Base-by-base conservation (phyloP, 1,284 basidiomycete genomes). In the Pseudozyma thailandica region DNA sequence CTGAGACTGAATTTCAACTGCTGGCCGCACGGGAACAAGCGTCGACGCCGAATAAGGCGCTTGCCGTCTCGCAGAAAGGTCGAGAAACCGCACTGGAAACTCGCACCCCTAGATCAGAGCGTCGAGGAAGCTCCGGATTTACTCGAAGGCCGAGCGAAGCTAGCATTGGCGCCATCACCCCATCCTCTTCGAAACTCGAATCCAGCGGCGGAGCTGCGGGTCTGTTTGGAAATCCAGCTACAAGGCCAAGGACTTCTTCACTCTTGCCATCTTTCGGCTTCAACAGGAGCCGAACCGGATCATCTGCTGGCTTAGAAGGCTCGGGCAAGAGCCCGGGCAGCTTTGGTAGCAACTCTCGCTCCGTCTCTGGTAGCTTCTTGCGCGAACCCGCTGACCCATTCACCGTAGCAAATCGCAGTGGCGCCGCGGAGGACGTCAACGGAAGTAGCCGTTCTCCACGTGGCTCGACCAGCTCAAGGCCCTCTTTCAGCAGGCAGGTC, bases 191-290 rank as follows among this genome's bases (percentile, higher is more conserved):
- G 1, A 56, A 50, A 27, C 44, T 78, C 38, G 76, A 78, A n/a
- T 54, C 66, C n/a, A 58, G 58, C 10, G 74, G 76, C 7, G 76
- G 76, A 38, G 76, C 75, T 8, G 74, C 69, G 8, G 51, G 44
- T 9, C 63, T 78, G 2, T 78, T 78, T 37, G 76, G 74, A 26
- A 71, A 57, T 26, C 52, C 57, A 8, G 31, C 57, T 9, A 50
- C 66, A 13, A 50, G 72, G 16, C 75, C 63, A 16, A 53, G 76
- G 28, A 71, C 76, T 7, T 77, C 76, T 16, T 78, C 76, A n/a
- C 42, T 78, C 42, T 49, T 78, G 6, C 75, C 73, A 21, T 60
- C 61, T 2, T 64, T 77, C 13, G 62, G 60, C 39, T 77, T 74
- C 54, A 61, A 50, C 39, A 42, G 68, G 16, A 54, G 57, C 38